Conservation (phyloP, 2,329 filamentous ascomycete genomes). For the Cladosporium sp. region DNA sequence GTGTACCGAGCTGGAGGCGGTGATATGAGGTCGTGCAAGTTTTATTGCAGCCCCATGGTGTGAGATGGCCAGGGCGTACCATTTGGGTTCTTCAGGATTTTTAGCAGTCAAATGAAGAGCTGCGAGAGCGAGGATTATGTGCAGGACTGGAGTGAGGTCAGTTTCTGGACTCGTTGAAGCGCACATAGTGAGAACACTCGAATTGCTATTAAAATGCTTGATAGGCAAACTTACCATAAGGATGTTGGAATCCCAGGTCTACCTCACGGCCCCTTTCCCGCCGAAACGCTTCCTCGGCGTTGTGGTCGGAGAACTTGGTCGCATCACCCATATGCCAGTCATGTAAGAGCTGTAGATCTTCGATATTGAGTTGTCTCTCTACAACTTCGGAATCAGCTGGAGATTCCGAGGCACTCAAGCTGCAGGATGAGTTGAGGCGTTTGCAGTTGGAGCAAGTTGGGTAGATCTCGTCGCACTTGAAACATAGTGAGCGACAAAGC, state of each 20-base stretch:
- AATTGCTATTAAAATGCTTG: not conserved
- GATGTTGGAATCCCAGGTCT: slow-evolving; percentile 19
- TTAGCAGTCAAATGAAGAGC: slow-evolving; percentile 23
- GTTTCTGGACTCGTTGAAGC: no score
- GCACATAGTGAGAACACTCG: not conserved
- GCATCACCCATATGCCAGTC: slow-evolving; percentile 16
- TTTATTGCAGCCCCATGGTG: slow-evolving; percentile 23
- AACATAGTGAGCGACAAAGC: slow-evolving; percentile 14
- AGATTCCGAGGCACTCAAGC: slow-evolving; percentile 10
- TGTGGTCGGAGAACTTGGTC: slow-evolving; percentile 12
- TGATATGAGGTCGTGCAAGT: slow-evolving; percentile 22
- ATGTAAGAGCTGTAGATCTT: slow-evolving; percentile 23
- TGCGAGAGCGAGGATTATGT: slow-evolving; percentile 22
- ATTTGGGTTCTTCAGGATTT: slow-evolving; percentile 13
- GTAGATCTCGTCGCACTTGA: slow-evolving; percentile 24
- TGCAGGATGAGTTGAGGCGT: slow-evolving; percentile 19
- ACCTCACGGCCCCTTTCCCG: slow-evolving; percentile 13
- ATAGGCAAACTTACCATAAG: slow-evolving; percentile 12
- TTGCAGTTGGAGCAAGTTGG: slow-evolving; percentile 24
- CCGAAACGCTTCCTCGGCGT: not conserved
- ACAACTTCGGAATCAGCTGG: slow-evolving; percentile 1
- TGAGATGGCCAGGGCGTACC: slow-evolving; percentile 19
- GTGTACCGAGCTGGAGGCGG: slow-evolving; percentile 8
- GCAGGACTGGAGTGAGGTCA: slow-evolving; percentile 14
- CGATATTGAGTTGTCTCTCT: slow-evolving; percentile 17